phyloP scores from a whole-genome alignment of 179 eudicot genomes.

The Sideroxylon spinosum region DNA sequence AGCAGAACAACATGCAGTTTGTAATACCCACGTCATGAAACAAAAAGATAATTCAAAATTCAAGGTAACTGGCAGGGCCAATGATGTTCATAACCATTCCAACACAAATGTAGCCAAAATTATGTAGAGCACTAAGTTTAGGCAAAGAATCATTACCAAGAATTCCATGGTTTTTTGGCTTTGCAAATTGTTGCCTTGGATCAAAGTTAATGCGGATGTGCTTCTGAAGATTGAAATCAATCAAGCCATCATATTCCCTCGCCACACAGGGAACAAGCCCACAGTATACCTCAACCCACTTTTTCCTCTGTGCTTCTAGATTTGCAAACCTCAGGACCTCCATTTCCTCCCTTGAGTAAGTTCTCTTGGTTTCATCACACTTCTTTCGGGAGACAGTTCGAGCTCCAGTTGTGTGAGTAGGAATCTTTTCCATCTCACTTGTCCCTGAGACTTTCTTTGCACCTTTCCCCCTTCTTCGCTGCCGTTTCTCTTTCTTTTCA shows the following conservation, averaged over 20 bases:
- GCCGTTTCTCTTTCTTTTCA: constrained; percentile 21
- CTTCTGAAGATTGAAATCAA: constrained; percentile 26
- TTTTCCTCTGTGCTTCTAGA: constrained; percentile 50
- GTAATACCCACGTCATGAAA: not conserved
- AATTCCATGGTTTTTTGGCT: constrained; percentile 20
- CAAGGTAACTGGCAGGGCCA: not conserved
- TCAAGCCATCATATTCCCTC: constrained; percentile 53
- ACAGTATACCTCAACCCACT: constrained; percentile 59
- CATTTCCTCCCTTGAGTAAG: constrained; percentile 48
- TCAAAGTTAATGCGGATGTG: constrained; percentile 23
- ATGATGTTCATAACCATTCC: not conserved
- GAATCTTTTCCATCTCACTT: constrained; percentile 6
- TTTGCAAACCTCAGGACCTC: constrained; percentile 48
- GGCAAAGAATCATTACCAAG: constrained; percentile 23
- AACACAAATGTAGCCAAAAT: not conserved
- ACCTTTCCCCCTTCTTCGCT: constrained; percentile 24
- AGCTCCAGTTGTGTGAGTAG: constrained; percentile 13
- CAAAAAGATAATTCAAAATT: not conserved
- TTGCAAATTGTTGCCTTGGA: constrained; percentile 27
- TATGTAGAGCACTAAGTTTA: not conserved
- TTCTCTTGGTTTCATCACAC: constrained; percentile 24
- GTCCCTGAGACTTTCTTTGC: constrained; percentile 12
- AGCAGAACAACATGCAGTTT: not conserved
- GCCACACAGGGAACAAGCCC: constrained; percentile 39
- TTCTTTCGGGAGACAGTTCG: constrained; percentile 13